Percentiles rank a stretch among this genome's conserved stretches.
Evolutionary conservation across 441 rosid species (phyloP).

Genomic region (Cnidoscolus chayamansa): DNA sequence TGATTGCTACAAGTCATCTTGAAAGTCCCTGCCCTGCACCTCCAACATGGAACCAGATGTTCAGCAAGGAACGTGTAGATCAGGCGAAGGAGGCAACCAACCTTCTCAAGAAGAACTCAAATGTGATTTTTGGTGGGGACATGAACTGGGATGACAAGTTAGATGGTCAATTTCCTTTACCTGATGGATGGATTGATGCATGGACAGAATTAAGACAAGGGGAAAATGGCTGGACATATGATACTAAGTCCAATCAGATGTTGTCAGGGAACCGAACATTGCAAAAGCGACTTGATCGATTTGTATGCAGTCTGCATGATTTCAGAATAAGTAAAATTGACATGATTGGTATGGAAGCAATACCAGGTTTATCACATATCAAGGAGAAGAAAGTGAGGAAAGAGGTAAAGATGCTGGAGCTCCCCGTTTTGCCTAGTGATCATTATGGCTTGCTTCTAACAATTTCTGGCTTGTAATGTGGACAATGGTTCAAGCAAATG

Average conservation of each 20-base stretch:
- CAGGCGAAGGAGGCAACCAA: constrained; percentile 66
- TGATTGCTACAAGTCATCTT: constrained; percentile 90
- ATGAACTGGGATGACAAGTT: constrained; percentile 93
- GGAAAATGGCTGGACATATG: constrained; percentile 81
- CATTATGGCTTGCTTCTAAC: constrained; percentile 90
- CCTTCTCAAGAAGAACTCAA: constrained; percentile 47
- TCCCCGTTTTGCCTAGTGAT: constrained; percentile 93
- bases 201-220: constrained; percentile 72
- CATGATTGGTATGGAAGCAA: constrained; percentile 84
- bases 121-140: constrained; percentile 84
- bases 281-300: constrained; percentile 72
- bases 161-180: constrained; percentile 73
- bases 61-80: constrained; percentile 71
- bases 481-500: neutral
- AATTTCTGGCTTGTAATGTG: constrained; percentile 32
- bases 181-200: constrained; percentile 70
- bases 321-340: constrained; percentile 56
- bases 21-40: constrained; percentile 94
- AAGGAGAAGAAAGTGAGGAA: constrained; percentile 78
- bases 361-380: constrained; percentile 56
- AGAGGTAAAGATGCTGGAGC: constrained; percentile 54
- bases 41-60: constrained; percentile 98
- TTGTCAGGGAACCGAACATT: constrained; percentile 67
- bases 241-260: constrained; percentile 84
- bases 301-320: constrained; percentile 58